Conservation (phyloP, 805 yeast genomes). For the Ogataea pignaliae region DNA sequence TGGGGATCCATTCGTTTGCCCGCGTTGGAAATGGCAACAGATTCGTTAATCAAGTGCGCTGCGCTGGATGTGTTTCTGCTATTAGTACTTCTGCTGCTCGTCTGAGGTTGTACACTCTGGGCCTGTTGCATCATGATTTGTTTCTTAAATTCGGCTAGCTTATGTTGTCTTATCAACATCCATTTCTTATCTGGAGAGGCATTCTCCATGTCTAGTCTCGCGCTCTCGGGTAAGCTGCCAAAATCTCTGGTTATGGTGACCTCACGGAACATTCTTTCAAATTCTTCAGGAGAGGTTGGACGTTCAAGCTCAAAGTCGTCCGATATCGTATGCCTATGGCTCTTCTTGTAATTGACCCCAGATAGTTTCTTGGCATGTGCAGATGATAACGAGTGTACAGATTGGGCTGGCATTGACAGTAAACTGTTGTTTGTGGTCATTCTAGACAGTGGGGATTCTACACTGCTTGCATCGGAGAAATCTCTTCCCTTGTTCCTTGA, state of each 20-base stretch:
- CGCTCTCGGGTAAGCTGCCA: slow-evolving; percentile 55
- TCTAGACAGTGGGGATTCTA: slow-evolving; percentile 25
- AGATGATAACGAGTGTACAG: slow-evolving; percentile 25
- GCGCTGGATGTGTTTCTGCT: slow-evolving; percentile 11
- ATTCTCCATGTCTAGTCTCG: slow-evolving; percentile 69
- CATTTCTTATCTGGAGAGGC: slow-evolving; percentile 80
- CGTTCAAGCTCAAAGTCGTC: slow-evolving; percentile 51
- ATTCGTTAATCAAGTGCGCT: slow-evolving; percentile 9
- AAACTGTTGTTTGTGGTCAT: slow-evolving; percentile 23
- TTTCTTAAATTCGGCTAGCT: slow-evolving; percentile 68
- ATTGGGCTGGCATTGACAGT: slow-evolving; percentile 10
- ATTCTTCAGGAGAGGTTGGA: slow-evolving; percentile 61
- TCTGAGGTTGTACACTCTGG: slow-evolving; percentile 8
- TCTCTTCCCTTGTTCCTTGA: slow-evolving; percentile 14
- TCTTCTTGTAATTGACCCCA: slow-evolving; percentile 23
- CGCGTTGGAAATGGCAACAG: slow-evolving; percentile 4
- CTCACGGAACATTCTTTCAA: slow-evolving; percentile 71
- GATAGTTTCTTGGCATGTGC: slow-evolving; percentile 26
- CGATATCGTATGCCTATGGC: slow-evolving; percentile 33
- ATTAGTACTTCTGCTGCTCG: not conserved
- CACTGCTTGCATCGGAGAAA: slow-evolving; percentile 14
- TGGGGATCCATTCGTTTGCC: slow-evolving; percentile 49
- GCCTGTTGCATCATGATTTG: slow-evolving; percentile 17
- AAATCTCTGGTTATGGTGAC: slow-evolving; percentile 83
- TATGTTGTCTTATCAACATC: slow-evolving; percentile 87